These are phyloP conservation scores for Penicillium coprophilum DNA, from an alignment of 495 filamentous ascomycete species.

Conservation along the genomic window DNA sequence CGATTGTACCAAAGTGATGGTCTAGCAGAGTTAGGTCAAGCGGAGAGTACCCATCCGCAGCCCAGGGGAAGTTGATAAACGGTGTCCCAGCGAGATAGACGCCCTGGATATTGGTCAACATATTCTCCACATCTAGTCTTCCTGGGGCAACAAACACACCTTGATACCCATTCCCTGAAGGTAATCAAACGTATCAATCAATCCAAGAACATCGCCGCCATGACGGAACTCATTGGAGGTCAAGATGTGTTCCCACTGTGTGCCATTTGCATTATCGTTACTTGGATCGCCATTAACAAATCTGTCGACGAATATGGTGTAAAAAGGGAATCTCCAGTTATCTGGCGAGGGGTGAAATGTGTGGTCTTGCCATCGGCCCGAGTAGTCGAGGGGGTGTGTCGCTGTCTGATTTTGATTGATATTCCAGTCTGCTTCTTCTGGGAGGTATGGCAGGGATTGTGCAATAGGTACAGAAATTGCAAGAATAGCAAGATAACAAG, in stretches of 20 bases:
- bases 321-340: constrained; percentile 43
- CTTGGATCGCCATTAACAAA: constrained; percentile 42
- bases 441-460: constrained; percentile 22
- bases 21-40: constrained; percentile 40
- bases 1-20: constrained; percentile 36
- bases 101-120: constrained; percentile 4
- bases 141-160: constrained; percentile 11
- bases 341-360: constrained; percentile 36
- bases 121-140: constrained; percentile 7
- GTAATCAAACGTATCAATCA: constrained; percentile 39
- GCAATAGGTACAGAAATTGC: constrained; percentile 16
- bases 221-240: constrained; percentile 38
- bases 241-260: constrained; percentile 39
- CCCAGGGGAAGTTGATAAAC: constrained; percentile 41
- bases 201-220: constrained; percentile 38
- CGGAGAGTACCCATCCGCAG: constrained; percentile 36
- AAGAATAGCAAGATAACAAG: constrained; percentile 16
- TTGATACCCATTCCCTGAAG: constrained; percentile 43
- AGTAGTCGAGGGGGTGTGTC: constrained; percentile 34
- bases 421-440: constrained; percentile 37
- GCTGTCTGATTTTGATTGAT: constrained; percentile 32
- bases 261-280: constrained; percentile 41
- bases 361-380: constrained; percentile 39
- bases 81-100: constrained; percentile 34
- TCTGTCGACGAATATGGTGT: constrained; percentile 38